Percentiles rank a stretch among this genome's conserved stretches.
These are phyloP conservation scores for Pisolithus orientalis DNA, from an alignment of 768 basidiomycete genomes.

Conservation along the genomic window DNA sequence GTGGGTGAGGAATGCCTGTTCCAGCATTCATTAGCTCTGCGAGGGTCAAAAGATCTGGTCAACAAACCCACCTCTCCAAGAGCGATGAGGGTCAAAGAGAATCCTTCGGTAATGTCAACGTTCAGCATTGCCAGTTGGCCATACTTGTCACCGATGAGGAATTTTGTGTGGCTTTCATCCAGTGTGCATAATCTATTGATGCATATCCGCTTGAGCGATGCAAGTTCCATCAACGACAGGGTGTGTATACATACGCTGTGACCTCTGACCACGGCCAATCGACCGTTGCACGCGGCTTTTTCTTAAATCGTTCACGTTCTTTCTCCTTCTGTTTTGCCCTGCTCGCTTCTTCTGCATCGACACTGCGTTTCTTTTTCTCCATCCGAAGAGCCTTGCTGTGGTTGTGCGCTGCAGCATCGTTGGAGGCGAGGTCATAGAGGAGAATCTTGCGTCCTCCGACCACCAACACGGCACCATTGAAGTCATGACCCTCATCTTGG, in stretches of 20 bases:
- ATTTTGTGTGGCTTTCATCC: constrained; percentile 39
- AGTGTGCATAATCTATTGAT: constrained; percentile 44
- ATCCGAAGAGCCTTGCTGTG: constrained; percentile 48
- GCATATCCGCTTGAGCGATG: constrained; percentile 1
- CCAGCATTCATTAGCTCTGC: neutral
- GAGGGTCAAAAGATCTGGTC: neutral
- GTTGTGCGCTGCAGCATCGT: constrained; percentile 44
- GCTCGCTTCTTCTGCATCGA: constrained; percentile 33
- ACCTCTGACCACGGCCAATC: constrained; percentile 77
- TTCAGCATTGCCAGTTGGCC: constrained; percentile 68
- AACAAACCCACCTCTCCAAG: constrained; percentile 58
- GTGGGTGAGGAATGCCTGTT: constrained; percentile 66
- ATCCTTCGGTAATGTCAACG: constrained; percentile 36
- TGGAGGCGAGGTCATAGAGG: constrained; percentile 51
- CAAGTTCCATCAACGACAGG: constrained; percentile 16
- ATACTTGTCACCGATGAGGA: constrained; percentile 63
- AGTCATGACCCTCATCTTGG: constrained; percentile 21
- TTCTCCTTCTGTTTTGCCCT: constrained; percentile 52
- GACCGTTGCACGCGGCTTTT: constrained; percentile 49
- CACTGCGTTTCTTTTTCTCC: constrained; percentile 45
- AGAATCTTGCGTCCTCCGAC: constrained; percentile 62
- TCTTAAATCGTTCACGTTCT: constrained; percentile 45
- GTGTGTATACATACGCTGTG: constrained; percentile 41
- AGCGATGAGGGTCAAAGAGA: constrained; percentile 46
- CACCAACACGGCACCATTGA: constrained; percentile 65